A percentile compares a stretch with the other conserved stretches of the same genome.
These are phyloP conservation scores for Fonsecaea pedrosoi DNA, from an alignment of 2,329 filamentous ascomycete species.

Conservation along the genomic window DNA sequence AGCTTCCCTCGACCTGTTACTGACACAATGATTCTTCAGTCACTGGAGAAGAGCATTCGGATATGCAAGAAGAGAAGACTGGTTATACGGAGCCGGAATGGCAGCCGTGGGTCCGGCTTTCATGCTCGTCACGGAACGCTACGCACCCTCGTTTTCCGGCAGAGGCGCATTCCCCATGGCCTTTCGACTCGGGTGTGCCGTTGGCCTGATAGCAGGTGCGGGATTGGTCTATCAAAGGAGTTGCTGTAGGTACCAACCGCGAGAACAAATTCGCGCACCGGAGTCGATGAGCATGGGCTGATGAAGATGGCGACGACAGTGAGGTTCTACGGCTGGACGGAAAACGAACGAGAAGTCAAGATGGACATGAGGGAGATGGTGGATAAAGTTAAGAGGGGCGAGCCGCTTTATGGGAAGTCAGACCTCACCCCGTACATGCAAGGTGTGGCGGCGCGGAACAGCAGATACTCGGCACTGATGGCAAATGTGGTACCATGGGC, in stretches of 20 bases:
- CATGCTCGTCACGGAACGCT: slow-evolving; percentile 79
- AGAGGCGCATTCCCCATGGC: slow-evolving; percentile 81
- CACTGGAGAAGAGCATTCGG: slow-evolving; percentile 88
- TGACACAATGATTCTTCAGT: slow-evolving; percentile 58
- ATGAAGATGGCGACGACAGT: slow-evolving; percentile 59
- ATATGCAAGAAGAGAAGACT: slow-evolving; percentile 88
- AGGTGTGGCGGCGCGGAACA: slow-evolving; percentile 90
- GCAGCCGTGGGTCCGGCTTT: slow-evolving; percentile 75
- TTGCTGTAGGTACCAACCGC: slow-evolving; percentile 66
- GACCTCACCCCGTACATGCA: slow-evolving; percentile 85
- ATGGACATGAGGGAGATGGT: slow-evolving; percentile 99
- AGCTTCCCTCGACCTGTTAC: slow-evolving; percentile 21
- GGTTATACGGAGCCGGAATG: slow-evolving; percentile 70
- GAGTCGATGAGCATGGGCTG: slow-evolving; percentile 9
- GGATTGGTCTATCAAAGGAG: slow-evolving; percentile 85
- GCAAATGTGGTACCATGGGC: slow-evolving; percentile 90
- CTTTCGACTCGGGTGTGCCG: slow-evolving; percentile 76
- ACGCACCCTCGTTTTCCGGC: slow-evolving; percentile 83
- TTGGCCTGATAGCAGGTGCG: slow-evolving; percentile 80
- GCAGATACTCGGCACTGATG: slow-evolving; percentile 85
- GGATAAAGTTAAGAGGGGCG: slow-evolving; percentile 87
- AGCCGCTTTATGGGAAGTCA: slow-evolving; percentile 86
- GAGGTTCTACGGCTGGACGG: slow-evolving; percentile 92
- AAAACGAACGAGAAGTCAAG: slow-evolving; percentile 89
- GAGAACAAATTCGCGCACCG: not conserved